These are phyloP conservation scores for Cephaloascus albidus DNA, from an alignment of 805 yeast species.

Conservation along the genomic window DNA sequence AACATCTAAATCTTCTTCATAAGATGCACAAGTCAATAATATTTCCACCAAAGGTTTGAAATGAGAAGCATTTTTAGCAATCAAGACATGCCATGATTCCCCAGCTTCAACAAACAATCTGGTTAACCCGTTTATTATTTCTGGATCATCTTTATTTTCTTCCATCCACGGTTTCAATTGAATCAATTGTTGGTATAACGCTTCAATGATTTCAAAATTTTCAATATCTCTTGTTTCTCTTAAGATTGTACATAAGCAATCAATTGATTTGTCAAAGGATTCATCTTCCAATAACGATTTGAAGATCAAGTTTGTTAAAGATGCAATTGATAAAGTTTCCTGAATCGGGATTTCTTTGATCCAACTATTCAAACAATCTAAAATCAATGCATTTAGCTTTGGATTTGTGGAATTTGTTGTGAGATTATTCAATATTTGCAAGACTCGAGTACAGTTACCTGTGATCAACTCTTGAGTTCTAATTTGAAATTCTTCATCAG, in stretches of 20 bases:
- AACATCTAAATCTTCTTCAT: conserved; percentile 78
- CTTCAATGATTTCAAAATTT: conserved; percentile 49
- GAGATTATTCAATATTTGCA: conserved; percentile 50
- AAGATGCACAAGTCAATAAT: conserved; percentile 59
- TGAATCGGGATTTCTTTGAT: conserved; percentile 75
- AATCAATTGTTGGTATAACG: conserved; percentile 61
- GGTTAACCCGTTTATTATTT: conserved; percentile 58
- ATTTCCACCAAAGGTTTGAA: conserved; percentile 71
- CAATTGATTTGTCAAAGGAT: conserved; percentile 77
- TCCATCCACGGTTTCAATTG: conserved; percentile 44
- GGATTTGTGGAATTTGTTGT: conserved; percentile 17
- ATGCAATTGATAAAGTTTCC: conserved; percentile 50
- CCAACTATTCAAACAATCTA: conserved; percentile 86
- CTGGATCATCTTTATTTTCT: conserved; percentile 48
- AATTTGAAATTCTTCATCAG: conserved; percentile 67
- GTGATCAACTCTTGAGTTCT: conserved; percentile 59
- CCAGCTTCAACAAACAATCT: conserved; percentile 86
- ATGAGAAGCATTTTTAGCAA: conserved; percentile 61
- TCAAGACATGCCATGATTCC: conserved; percentile 87
- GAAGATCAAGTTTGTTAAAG: conserved; percentile 64
- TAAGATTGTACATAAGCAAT: conserved; percentile 75
- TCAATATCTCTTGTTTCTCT: conserved; percentile 76
- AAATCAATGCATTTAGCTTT: conserved; percentile 31
- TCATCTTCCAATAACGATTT: conserved; percentile 48
- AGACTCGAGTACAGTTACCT: conserved; percentile 58